Base-by-base conservation (phyloP, 176 grass and related monocot species). In the Metroxylon sagu region DNA sequence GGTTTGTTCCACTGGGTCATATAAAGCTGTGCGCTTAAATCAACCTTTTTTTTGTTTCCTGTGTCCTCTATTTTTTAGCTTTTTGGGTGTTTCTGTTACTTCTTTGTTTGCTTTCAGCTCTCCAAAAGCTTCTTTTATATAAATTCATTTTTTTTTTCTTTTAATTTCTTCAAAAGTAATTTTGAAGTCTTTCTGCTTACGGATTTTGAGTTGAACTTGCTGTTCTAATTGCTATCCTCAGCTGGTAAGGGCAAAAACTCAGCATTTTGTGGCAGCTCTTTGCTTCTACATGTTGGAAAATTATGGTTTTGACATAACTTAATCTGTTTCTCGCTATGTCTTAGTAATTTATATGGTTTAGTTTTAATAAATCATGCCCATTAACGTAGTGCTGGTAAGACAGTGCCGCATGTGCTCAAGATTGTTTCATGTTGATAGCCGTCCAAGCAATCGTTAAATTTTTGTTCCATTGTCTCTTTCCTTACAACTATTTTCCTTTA, bases 121-220 rank as follows among this genome's bases (percentile, higher is more conserved):
- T 50, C 17, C 16, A 50, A 64, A 64, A 64, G 61, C 35, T 25
- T 51, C 61, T 64, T 64, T 64, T 15, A 25, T 49, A 18, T 25
- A 15, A 21, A 2, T 64, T 50, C n/a, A 3, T 35, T 29, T 60
- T 26, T 27, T 25, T n/a, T 60, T 6, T 60, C 17, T 39, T 39
- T 39, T 39, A 39, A 39, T 39, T 15, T 18, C 27, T 16, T 18
- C 15, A 25, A 15, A 25, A 64, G 26, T 51, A 51, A 3, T 68
- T 60, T 61, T 53, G 49, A n/a, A 43, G 26, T 26, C 29, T 39
- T 62, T 53, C 26, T 53, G 16, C 50, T 62, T 73, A 49, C 59
- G 19, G 49, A 19, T 62, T 73, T 63, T 73, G n/a, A 14, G 68
- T 27, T 59, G 18, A 59, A 43, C 59, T 54, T 63, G 26, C 25